Evolutionary conservation across 2,329 filamentous ascomycete genomes (phyloP), one percentile per base, ranked within the genome.

Genomic region (Ampelomyces quisqualis): DNA sequence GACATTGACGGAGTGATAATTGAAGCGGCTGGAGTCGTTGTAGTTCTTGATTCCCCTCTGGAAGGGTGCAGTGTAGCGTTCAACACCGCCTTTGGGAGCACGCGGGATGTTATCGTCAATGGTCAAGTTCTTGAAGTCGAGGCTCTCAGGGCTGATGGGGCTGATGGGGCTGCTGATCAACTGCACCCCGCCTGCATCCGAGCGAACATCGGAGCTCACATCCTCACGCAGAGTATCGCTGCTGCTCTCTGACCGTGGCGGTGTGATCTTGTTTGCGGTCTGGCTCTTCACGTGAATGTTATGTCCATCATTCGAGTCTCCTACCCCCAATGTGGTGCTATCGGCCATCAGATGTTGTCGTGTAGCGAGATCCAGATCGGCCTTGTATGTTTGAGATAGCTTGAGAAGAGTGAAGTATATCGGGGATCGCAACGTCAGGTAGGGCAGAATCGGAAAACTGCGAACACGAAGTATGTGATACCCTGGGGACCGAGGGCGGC

Each of bases 221-320:
- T 51, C 33, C 13, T 48, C 45, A 7, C 44, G 39, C 3, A 58
- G 34, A 14, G 51, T 53, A 7, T 49, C 45, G 24, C 45, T 40
- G 21, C 53, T 55, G 28, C 31, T 43, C 7, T 38, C 42, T 3
- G 45, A 52, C 7, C 22, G 19, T 4, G 43, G 38, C 3, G 48
- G 50, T 17, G 28, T 22, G 2, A 27, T 14, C 10, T 8, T 34
- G 19, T 18, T 17, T 5, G 29, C 11, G 18, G 18, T 11, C 4
- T 24, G 19, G 21, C 24, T 11, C 11, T 10, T n/a, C 20, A 8
- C 8, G 27, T 31, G 22, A 10, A 32, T n/a, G 2, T 15, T 5
- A 14, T 21, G 15, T 4, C 22, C 36, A 7, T 31, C 35, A 24
- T 26, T 32, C 8, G 20, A 11, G 14, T 21, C 30, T 10, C 20